phyloP scores from a whole-genome alignment of 768 basidiomycete species.

The Rhizopogon roseolus region DNA sequence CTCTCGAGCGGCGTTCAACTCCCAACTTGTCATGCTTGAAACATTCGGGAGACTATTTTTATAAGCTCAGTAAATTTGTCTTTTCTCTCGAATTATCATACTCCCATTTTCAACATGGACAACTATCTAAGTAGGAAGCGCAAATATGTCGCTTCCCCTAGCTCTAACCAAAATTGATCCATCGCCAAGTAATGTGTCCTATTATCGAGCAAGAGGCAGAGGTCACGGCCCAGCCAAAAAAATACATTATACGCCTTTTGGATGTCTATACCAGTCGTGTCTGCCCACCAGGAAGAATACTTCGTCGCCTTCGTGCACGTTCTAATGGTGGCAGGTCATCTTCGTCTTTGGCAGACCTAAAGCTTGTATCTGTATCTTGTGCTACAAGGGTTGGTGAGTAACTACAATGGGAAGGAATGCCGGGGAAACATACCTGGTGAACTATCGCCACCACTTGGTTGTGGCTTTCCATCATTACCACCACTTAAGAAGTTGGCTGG shows the following conservation, averaged over 20 bases:
- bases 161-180: neutral
- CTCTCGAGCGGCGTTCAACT: no score
- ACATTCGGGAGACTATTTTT: no score
- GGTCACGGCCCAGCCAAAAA: neutral
- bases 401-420: neutral
- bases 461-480: constrained; percentile 21
- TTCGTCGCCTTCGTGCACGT: constrained; percentile 52
- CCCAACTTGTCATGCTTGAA: no score
- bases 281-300: constrained; percentile 28
- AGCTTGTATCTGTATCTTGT: constrained; percentile 23
- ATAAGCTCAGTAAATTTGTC: no score
- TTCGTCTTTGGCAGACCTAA: constrained; percentile 32
- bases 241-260: neutral
- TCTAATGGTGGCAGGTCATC: constrained; percentile 67
- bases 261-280: constrained; percentile 14
- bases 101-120: no score
- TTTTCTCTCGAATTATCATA: no score
- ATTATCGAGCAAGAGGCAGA: neutral
- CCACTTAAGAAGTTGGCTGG: constrained; percentile 9
- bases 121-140: no score
- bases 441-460: constrained; percentile 21
- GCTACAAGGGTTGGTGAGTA: constrained; percentile 8
- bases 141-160: neutral
- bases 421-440: constrained; percentile 17
- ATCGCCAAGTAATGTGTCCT: neutral